phyloP scores from a whole-genome alignment of 23 red algal genomes.

The Gracilaria caudata region DNA sequence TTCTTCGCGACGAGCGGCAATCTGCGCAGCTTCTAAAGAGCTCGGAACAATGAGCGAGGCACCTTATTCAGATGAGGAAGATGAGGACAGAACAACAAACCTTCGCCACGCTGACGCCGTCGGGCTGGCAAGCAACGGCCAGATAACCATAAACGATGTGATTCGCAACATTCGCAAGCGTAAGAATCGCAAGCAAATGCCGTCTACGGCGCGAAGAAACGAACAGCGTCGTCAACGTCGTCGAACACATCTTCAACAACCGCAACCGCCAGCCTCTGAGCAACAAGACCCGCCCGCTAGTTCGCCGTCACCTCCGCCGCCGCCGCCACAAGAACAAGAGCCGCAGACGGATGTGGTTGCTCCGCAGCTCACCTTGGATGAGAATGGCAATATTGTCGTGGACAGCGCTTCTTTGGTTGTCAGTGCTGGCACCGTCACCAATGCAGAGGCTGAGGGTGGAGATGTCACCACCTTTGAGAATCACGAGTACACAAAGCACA shows the following conservation, averaged over 20 bases:
- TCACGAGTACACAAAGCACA: constrained; percentile 39
- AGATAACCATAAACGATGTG: constrained; percentile 47
- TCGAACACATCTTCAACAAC: background rate
- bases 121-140: constrained; percentile 12
- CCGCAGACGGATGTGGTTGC: constrained; percentile 55
- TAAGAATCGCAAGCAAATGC: constrained; percentile 54
- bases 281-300: background rate
- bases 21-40: background rate
- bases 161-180: constrained; percentile 49
- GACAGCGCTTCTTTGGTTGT: constrained; percentile 82
- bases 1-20: no score
- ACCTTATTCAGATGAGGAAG: constrained; percentile 8
- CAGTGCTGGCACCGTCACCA: constrained; percentile 22
- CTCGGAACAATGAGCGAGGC: background rate
- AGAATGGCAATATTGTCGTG: constrained; percentile 86
- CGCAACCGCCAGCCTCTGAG: background rate
- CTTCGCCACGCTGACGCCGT: background rate
- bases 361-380: constrained; percentile 84
- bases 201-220: constrained; percentile 23
- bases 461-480: constrained; percentile 44
- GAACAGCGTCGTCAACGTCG: constrained; percentile 50
- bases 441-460: constrained; percentile 21
- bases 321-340: constrained; percentile 17
- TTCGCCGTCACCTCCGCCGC: background rate
- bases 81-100: constrained; percentile 1